These are phyloP conservation scores for Populus pruinosa DNA, from an alignment of 345 rosid species.

Conservation along the genomic window DNA sequence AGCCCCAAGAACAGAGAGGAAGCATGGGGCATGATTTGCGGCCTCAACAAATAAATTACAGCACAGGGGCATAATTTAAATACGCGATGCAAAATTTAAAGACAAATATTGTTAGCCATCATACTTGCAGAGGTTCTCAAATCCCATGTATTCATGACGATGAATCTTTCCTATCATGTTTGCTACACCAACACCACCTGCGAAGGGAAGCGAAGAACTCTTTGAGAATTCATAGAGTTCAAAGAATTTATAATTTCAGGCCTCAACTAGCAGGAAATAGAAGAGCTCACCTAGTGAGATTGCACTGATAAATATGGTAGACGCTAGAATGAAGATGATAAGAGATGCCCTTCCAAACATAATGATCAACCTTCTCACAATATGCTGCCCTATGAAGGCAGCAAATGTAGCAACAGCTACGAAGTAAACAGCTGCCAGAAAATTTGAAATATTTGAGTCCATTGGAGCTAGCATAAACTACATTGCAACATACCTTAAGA, in stretches of 20 bases:
- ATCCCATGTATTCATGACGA: slow-evolving; percentile 46
- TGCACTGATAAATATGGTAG: slow-evolving; percentile 46
- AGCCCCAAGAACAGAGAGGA: not conserved
- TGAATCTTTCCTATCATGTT: slow-evolving; percentile 39
- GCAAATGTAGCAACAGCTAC: slow-evolving; percentile 40
- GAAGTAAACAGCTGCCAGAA: slow-evolving; percentile 43
- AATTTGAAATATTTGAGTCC: not conserved
- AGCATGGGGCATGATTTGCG: not conserved
- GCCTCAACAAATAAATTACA: slow-evolving; percentile 6
- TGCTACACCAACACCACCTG: slow-evolving; percentile 52
- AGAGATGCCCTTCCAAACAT: slow-evolving; percentile 49
- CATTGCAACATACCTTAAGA: not conserved
- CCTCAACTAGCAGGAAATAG: not conserved
- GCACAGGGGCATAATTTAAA: not conserved
- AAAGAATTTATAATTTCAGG: not conserved
- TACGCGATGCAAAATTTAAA: not conserved
- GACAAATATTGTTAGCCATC: not conserved
- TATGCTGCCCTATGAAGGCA: slow-evolving; percentile 43
- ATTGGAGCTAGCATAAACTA: not conserved
- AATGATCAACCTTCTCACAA: slow-evolving; percentile 40
- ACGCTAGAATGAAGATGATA: slow-evolving; percentile 51
- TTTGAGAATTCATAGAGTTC: not conserved
- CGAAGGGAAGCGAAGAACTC: not conserved
- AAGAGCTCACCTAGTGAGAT: slow-evolving; percentile 41
- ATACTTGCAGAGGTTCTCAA: slow-evolving; percentile 48